Percentiles rank a stretch among this genome's conserved stretches.
Evolutionary conservation across 1,284 basidiomycete genomes (phyloP).

Genomic region (Dichomitus squalens): DNA sequence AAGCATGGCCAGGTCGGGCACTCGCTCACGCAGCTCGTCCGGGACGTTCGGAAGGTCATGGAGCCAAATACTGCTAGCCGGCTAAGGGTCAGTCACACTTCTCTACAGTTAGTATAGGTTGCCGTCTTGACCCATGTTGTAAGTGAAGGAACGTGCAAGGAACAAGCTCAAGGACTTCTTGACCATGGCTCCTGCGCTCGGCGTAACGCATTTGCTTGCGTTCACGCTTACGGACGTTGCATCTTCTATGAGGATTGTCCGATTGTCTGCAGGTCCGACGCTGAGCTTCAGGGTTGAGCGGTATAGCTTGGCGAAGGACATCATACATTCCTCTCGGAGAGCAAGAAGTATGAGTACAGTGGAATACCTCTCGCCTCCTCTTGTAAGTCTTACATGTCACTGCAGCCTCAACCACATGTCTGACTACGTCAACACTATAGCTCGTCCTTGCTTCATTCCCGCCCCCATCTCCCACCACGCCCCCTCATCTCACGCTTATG

Average conservation of each 20-base stretch:
- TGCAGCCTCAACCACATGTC: not conserved
- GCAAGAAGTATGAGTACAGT: constrained; percentile 74
- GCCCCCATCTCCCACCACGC: constrained; percentile 67
- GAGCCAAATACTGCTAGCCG: constrained; percentile 97
- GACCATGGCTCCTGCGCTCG: constrained; percentile 88
- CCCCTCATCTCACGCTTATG: constrained; percentile 69
- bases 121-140: constrained; percentile 22
- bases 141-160: constrained; percentile 80
- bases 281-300: constrained; percentile 92
- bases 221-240: constrained; percentile 87
- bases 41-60: constrained; percentile 94
- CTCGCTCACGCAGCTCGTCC: constrained; percentile 86
- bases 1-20: constrained; percentile 92
- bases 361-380: constrained; percentile 85
- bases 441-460: constrained; percentile 80
- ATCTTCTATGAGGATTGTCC: constrained; percentile 86
- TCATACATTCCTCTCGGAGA: constrained; percentile 67
- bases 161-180: constrained; percentile 97
- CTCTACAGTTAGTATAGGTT: not conserved
- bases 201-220: constrained; percentile 92
- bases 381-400: constrained; percentile 53
- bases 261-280: constrained; percentile 92
- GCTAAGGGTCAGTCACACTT: constrained; percentile 63
- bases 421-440: constrained; percentile 36
- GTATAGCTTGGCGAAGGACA: constrained; percentile 89